These are phyloP conservation scores for Pyracantha coccinea DNA, from an alignment of 331 rosid species.

Conservation along the genomic window DNA sequence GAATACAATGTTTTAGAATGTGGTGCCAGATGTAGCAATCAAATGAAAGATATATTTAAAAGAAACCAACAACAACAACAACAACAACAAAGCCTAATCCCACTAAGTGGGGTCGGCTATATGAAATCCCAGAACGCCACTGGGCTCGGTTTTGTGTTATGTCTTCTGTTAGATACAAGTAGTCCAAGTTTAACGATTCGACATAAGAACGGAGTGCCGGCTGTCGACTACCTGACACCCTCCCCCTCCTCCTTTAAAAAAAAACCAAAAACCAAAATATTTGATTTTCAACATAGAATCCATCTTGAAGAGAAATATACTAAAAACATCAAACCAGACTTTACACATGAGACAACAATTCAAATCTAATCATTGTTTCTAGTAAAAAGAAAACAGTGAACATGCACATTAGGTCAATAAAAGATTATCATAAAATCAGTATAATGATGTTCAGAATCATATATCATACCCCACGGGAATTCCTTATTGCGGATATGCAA, in stretches of 20 bases:
- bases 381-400: not conserved
- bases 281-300: not conserved
- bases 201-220: no score
- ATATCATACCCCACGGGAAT: slow-evolving; percentile 88
- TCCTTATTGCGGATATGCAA: slow-evolving; percentile 96
- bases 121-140: not conserved
- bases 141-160: not conserved
- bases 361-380: not conserved
- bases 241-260: no score
- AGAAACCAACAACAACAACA: no score
- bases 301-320: not conserved
- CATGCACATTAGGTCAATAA: not conserved
- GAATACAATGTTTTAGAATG: not conserved
- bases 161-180: not conserved
- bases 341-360: not conserved
- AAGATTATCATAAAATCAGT: not conserved
- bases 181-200: not conserved
- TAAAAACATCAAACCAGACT: not conserved
- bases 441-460: slow-evolving; percentile 7
- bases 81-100: not conserved
- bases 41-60: no score
- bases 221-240: no score
- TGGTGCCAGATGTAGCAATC: not conserved
- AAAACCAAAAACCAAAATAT: not conserved
- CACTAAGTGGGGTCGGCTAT: not conserved